Conservation (phyloP, 106 monocot species). For the Acanthochlamys bracteata region DNA sequence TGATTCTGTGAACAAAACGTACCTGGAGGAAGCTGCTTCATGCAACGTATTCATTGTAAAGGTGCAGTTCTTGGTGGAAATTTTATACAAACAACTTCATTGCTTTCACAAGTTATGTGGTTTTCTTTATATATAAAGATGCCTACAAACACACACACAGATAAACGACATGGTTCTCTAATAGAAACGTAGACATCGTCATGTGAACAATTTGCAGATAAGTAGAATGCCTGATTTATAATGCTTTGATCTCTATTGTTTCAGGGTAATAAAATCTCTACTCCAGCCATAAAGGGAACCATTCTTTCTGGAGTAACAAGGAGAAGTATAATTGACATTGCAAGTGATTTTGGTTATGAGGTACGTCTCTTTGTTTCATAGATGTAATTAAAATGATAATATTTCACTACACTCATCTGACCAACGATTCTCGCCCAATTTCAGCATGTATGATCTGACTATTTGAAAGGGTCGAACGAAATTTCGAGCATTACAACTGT, state of each 20-base stretch:
- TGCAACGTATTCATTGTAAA: constrained; percentile 93
- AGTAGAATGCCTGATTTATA: not conserved
- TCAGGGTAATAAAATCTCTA: constrained; percentile 44
- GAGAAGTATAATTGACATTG: constrained; percentile 72
- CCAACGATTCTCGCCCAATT: no score
- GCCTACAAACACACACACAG: no score
- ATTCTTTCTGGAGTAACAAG: constrained; percentile 68
- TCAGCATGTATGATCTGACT: not conserved
- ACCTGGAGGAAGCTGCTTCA: constrained; percentile 84
- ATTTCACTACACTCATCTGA: no score
- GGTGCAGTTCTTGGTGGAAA: constrained; percentile 21
- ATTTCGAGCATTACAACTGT: not conserved
- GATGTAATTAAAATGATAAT: no score
- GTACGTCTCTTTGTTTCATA: constrained; percentile 12
- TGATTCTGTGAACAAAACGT: constrained; percentile 70
- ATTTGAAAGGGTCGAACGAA: not conserved
- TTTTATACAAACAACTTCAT: not conserved
- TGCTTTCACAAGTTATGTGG: not conserved
- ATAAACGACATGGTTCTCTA: no score
- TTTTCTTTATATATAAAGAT: not conserved
- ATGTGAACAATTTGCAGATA: not conserved
- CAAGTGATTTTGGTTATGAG: constrained; percentile 39
- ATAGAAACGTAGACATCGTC: not conserved
- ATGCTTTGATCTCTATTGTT: not conserved
- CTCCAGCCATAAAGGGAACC: constrained; percentile 54